These are phyloP conservation scores for Colletotrichum shisoi DNA, from an alignment of 2,329 filamentous ascomycete genomes.

Conservation along the genomic window DNA sequence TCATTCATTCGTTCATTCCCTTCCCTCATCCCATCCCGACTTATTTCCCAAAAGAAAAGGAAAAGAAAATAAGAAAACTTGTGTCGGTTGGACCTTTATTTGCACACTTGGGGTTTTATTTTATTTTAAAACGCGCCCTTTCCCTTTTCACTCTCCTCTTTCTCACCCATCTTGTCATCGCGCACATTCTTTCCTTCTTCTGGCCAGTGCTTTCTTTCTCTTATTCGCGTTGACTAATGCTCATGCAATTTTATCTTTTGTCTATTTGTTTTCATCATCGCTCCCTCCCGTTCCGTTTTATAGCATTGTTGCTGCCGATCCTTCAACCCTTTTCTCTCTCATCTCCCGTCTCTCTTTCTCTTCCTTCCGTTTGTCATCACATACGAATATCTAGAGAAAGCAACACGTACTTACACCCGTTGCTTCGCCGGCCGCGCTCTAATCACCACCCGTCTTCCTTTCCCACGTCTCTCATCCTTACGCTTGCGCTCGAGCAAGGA, in stretches of 20 bases:
- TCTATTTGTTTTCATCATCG: conserved; percentile 30
- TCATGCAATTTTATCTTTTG: conserved; percentile 5
- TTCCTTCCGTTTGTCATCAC: neutral
- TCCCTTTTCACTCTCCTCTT: conserved; percentile 3
- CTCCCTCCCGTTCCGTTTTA: conserved; percentile 26
- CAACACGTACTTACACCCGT: neutral
- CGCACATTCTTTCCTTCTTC: conserved; percentile 17
- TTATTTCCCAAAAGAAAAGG: neutral
- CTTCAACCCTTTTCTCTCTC: conserved; percentile 1
- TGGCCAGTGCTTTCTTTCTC: conserved; percentile 31
- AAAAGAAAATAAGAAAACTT: neutral
- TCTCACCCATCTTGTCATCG: neutral
- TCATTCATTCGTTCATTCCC: conserved; percentile 10
- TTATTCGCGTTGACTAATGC: conserved; percentile 10
- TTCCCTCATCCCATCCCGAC: conserved; percentile 8
- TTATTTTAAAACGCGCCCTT: conserved; percentile 18
- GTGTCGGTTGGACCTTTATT: neutral
- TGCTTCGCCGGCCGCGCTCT: conserved; percentile 23
- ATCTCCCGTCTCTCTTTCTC: conserved; percentile 3
- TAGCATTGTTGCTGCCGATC: conserved; percentile 15
- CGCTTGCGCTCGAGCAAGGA: conserved; percentile 31
- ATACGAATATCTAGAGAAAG: neutral
- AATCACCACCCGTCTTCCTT: conserved; percentile 6
- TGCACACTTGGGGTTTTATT: neutral
- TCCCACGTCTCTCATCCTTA: conserved; percentile 9